Base-by-base conservation (phyloP, 2,329 filamentous ascomycete species). In the Colletotrichum cereale region DNA sequence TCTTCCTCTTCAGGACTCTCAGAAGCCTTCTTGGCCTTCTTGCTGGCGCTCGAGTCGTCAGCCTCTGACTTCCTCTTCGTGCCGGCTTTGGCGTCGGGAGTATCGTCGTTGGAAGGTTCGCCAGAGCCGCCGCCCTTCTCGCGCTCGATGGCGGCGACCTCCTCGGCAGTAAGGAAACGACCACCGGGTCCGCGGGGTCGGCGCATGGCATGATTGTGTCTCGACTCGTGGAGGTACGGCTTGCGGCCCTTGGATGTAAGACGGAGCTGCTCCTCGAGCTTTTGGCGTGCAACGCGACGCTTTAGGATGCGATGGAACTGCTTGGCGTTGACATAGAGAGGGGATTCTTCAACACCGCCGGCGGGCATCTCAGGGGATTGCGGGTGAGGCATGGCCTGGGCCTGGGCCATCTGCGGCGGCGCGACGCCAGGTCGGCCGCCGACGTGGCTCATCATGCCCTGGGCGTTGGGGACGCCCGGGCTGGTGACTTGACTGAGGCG, bases 251-350 rank as follows among this genome's bases (percentile, higher is more conserved):
- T 99, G 12, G 93, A 97, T 0, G 96, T 98, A 69, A 98, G 85
- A 52, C 96, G 90, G 53, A 99, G 84, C 66, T 95, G 93, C 81
- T 99, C 96, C 81, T 99, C 96, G 21, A 99, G 86, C 80, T 94
- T 94, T 82, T 98, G 96, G 42, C 96, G 90, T 8, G 96, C 96
- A 74, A 98, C 94, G 71, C 96, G 90, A 69, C 96, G 90, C 86
- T 99, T 98, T 66, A 99, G 84, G 60, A 99, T 99, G 34, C 96
- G 93, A 80, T 99, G 96, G 76, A 99, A 99, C 78, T 99, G 96
- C 81, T 99, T 99, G 6, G 96, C 96, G 78, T 99, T 99, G 78
- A 99, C 96, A 77, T 99, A 99, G 1, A 99, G 86, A 0, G 96
- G 96, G 0, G 96, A 96, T 79, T 99, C 96, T 80, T 98, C 96